Evolutionary conservation across 1,284 basidiomycete species (phyloP).

Genomic region (Cystobasidium pallidum): DNA sequence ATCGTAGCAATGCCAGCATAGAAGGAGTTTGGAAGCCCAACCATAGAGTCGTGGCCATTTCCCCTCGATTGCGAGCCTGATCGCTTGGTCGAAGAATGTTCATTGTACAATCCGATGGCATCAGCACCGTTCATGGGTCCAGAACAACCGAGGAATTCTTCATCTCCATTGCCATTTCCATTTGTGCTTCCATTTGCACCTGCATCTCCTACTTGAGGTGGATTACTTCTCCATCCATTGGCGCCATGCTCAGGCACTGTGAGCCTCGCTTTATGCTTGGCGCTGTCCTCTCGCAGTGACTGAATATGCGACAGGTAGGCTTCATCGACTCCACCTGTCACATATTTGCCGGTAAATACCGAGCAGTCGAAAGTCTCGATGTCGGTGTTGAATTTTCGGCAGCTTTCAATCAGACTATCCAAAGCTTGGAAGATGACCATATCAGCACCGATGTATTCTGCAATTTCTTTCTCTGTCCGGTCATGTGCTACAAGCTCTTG

Average conservation of each 20-base stretch:
- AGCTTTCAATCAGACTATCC: constrained; percentile 82
- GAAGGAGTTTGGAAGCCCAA: constrained; percentile 43
- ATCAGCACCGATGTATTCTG: constrained; percentile 87
- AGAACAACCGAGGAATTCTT: constrained; percentile 40
- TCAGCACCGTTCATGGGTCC: constrained; percentile 46
- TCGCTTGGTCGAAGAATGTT: constrained; percentile 26
- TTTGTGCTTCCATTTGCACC: constrained; percentile 17
- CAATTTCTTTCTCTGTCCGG: constrained; percentile 75
- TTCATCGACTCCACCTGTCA: constrained; percentile 93
- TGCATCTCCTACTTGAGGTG: constrained; percentile 15
- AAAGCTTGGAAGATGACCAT: constrained; percentile 98
- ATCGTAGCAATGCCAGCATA: constrained; percentile 40
- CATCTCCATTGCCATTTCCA: constrained; percentile 7
- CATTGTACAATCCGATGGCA: constrained; percentile 44
- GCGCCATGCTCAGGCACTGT: constrained; percentile 30
- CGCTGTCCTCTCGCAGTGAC: constrained; percentile 78
- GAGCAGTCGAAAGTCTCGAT: constrained; percentile 91
- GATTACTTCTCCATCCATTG: constrained; percentile 34
- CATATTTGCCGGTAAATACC: constrained; percentile 95
- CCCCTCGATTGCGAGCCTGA: constrained; percentile 16
- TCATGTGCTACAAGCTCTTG: constrained; percentile 89
- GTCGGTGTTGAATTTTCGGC: constrained; percentile 79
- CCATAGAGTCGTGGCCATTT: constrained; percentile 26
- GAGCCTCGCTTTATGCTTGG: constrained; percentile 60
- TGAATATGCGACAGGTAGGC: constrained; percentile 79